phyloP scores from a whole-genome alignment of 2,329 filamentous ascomycete species.

The Phoma herbarum region DNA sequence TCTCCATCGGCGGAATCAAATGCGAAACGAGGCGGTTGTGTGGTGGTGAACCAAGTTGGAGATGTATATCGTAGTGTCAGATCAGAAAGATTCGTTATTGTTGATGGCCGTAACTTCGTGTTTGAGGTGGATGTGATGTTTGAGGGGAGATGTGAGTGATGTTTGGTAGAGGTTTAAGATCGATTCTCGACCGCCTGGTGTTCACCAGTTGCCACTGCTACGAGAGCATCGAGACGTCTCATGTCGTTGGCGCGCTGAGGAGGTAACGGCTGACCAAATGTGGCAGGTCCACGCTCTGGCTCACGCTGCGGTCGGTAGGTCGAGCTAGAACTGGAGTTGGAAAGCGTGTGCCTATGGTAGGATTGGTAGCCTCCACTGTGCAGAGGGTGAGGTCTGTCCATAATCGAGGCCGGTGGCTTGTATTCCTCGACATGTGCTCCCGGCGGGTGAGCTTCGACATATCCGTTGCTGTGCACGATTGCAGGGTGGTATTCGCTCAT shows the following conservation, averaged over 20 bases:
- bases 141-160: slow-evolving; percentile 1
- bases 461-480: slow-evolving; percentile 61
- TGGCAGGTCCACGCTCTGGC: slow-evolving; percentile 39
- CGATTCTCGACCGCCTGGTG: slow-evolving; percentile 50
- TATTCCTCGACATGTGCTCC: slow-evolving; percentile 53
- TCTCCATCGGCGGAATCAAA: slow-evolving; percentile 34
- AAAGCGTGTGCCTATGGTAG: slow-evolving; percentile 43
- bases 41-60: slow-evolving; percentile 26
- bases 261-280: slow-evolving; percentile 46
- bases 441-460: slow-evolving; percentile 55
- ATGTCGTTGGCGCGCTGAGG: slow-evolving; percentile 58
- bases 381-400: slow-evolving; percentile 49
- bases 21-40: slow-evolving; percentile 24
- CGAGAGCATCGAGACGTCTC: slow-evolving; percentile 67
- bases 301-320: slow-evolving; percentile 44
- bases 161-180: slow-evolving; percentile 17
- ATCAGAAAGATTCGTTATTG: slow-evolving; percentile 32
- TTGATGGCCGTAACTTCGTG: slow-evolving; percentile 37
- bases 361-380: slow-evolving; percentile 41
- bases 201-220: slow-evolving; percentile 71
- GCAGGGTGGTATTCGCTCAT: slow-evolving; percentile 61
- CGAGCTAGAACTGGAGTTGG: slow-evolving; percentile 32
- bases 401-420: slow-evolving; percentile 50
- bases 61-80: slow-evolving; percentile 27
- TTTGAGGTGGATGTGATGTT: slow-evolving; percentile 18